Base-by-base conservation (phyloP, 192 early-diverging fungal genomes). In the Piromyces finnis region DNA sequence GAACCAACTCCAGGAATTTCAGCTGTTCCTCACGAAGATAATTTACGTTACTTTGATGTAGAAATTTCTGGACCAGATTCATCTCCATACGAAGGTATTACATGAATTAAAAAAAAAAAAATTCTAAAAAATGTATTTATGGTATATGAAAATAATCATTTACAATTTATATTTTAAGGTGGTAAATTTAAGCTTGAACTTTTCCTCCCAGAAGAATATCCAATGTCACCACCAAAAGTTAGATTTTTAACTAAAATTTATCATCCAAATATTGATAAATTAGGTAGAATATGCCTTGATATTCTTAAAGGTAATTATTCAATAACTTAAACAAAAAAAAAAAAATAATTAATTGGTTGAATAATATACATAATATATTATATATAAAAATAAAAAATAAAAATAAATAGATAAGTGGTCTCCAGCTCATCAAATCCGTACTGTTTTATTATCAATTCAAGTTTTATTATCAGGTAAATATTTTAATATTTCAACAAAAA, bases 21-120 rank as follows among this genome's bases (percentile, higher is more conserved):
- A 32, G 97, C 96, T 27, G 89, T 84, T 26, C 92, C 95, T 68
- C 94, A 96, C 80, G 95, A 97, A 39, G 94, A 94, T 83, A 99
- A 98, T 84, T 89, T 99, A 82, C 94, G 97, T 77, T 97, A 99
- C 85, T 99, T 99, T 89, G 93, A 95, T 87, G 97, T 97, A 77
- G 86, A 93, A 77, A 96, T 99, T 82, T 88, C 91, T 29, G 97
- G 97, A 29, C 97, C 97, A 27, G 83, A 85, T 29, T 91, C 93
- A 84, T 97, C 95, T 27, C 96, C 97, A n/a, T 99, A 95, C 86
- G 93, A 95, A 92, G 96, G 96, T 95, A n/a, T n/a, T n/a, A n/a
- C n/a, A n/a, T n/a, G n/a, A n/a, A n/a, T n/a, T n/a, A n/a, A n/a
- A n/a, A n/a, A n/a, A n/a, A n/a, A n/a, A n/a, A n/a, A n/a, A n/a